A percentile compares a stretch with the other conserved stretches of the same genome.
phyloP scores from a whole-genome alignment of 495 filamentous ascomycete species.

The Trichoderma erinaceum region DNA sequence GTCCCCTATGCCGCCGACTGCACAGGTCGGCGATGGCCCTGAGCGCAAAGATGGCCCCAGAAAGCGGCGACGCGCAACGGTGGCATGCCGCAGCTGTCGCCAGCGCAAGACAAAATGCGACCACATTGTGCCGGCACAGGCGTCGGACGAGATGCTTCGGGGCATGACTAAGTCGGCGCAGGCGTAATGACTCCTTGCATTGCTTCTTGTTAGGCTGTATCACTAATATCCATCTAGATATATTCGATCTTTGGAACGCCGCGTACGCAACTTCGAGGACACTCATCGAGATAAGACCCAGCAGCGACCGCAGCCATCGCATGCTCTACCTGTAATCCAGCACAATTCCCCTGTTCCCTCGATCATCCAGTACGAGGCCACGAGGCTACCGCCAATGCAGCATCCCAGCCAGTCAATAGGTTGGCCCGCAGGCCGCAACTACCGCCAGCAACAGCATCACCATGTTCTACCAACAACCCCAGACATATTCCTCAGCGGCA shows the following conservation, averaged over 20 bases:
- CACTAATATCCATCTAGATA: slow-evolving; percentile 7
- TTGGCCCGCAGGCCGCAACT: neutral
- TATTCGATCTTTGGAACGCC: slow-evolving; percentile 17
- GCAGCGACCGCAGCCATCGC: neutral
- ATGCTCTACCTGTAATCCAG: neutral
- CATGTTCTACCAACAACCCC: slow-evolving; percentile 16
- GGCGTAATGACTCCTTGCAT: neutral
- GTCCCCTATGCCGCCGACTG: neutral
- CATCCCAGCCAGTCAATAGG: neutral
- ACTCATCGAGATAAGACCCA: slow-evolving; percentile 1
- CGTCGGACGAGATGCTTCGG: slow-evolving; percentile 17
- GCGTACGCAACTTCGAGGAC: slow-evolving; percentile 17
- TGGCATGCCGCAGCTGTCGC: slow-evolving; percentile 43
- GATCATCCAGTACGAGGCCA: neutral
- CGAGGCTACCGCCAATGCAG: neutral
- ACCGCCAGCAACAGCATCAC: slow-evolving; percentile 2
- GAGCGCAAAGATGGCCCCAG: slow-evolving; percentile 13
- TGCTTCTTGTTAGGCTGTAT: neutral
- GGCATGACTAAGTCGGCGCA: slow-evolving; percentile 18
- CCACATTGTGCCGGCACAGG: slow-evolving; percentile 40
- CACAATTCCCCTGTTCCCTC: neutral
- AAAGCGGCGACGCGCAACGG: slow-evolving; percentile 16
- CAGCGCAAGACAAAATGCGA: slow-evolving; percentile 44
- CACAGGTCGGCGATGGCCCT: neutral
- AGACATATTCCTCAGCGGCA: slow-evolving; percentile 18